Conservation (phyloP, 2,329 filamentous ascomycete species). For the Ascochyta clinopodiicola region DNA sequence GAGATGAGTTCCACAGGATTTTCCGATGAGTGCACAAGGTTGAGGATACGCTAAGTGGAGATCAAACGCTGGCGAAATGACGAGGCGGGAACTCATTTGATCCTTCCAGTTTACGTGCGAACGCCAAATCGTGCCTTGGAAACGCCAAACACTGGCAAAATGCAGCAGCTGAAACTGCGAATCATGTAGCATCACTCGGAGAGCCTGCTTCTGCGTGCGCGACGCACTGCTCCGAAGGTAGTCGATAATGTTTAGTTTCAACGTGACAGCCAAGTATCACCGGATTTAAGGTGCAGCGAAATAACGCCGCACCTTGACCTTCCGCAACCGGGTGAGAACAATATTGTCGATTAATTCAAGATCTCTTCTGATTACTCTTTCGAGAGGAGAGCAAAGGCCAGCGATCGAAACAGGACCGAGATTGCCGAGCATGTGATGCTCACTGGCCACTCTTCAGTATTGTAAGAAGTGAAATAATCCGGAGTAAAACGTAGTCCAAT, state of each 20-base stretch:
- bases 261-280: slow-evolving; percentile 7
- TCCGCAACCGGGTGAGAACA: slow-evolving; percentile 1
- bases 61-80: slow-evolving; percentile 46
- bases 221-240: not conserved
- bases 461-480: not conserved
- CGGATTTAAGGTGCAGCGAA: slow-evolving; percentile 9
- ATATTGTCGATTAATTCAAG: slow-evolving; percentile 7
- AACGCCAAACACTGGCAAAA: slow-evolving; percentile 4
- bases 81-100: slow-evolving; percentile 22
- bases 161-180: not conserved
- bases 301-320: slow-evolving; percentile 6
- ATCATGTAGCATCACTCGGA: not conserved
- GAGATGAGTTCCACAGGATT: slow-evolving; percentile 20
- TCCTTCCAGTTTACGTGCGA: slow-evolving; percentile 11
- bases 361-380: not conserved
- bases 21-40: slow-evolving; percentile 22
- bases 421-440: not conserved
- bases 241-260: slow-evolving; percentile 1
- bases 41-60: slow-evolving; percentile 30
- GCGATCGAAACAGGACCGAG: slow-evolving; percentile 7
- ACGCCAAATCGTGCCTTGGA: slow-evolving; percentile 4
- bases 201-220: not conserved
- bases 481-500: not conserved
- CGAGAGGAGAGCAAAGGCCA: not conserved
- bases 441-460: not conserved